Evolutionary conservation across 441 rosid species (phyloP).

Genomic region (Geranium incanum): DNA sequence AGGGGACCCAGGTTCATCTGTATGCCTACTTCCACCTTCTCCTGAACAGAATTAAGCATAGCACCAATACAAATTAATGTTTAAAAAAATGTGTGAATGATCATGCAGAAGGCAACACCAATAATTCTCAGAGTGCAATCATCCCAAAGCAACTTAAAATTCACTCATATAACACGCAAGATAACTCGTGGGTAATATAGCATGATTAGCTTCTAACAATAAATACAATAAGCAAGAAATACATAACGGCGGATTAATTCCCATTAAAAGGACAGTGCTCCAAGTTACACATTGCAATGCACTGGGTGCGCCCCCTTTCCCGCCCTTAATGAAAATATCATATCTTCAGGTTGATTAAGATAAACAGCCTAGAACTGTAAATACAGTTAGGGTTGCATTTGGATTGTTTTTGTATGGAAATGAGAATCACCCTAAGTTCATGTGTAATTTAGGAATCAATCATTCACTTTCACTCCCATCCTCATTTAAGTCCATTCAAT

Average conservation of each 20-base stretch:
- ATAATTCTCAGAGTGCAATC: neutral
- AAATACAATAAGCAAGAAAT: neutral
- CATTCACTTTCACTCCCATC: too few species aligned
- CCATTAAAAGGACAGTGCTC: too few species aligned
- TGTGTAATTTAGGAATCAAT: too few species aligned
- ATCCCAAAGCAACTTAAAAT: neutral
- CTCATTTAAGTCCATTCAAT: too few species aligned
- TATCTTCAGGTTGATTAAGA: too few species aligned
- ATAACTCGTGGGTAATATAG: neutral
- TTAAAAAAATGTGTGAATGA: neutral
- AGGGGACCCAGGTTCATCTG: slow-evolving; percentile 43
- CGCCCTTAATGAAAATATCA: too few species aligned
- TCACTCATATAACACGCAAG: neutral
- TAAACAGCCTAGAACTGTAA: too few species aligned
- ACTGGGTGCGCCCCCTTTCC: too few species aligned
- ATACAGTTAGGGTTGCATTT: too few species aligned
- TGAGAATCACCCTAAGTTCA: too few species aligned
- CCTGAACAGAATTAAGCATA: slow-evolving; percentile 16
- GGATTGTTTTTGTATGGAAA: too few species aligned
- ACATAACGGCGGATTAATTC: neutral
- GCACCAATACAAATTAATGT: neutral
- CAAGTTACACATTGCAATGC: too few species aligned
- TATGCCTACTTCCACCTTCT: slow-evolving; percentile 30
- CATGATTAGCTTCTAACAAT: neutral
- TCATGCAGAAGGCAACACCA: neutral